Evolutionary conservation across 1,284 basidiomycete genomes (phyloP).

Genomic region (Anthracocystis panici-leucophaei): DNA sequence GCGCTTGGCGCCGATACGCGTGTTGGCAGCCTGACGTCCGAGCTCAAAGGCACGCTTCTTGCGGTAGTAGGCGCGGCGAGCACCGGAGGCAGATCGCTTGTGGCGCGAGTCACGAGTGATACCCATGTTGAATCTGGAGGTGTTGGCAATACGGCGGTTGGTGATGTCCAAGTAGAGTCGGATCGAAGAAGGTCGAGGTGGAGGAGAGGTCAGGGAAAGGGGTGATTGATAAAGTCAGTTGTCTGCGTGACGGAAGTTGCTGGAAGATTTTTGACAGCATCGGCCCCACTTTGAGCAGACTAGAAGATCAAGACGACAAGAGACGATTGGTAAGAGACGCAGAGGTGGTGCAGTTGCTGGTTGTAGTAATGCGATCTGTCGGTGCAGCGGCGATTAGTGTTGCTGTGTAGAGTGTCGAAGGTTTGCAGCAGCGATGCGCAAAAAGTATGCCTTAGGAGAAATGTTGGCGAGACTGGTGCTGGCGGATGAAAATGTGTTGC

Average conservation of each 20-base stretch:
- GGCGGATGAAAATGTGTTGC: too few relatives aligned
- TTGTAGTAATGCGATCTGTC: background rate
- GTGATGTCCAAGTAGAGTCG: constrained; percentile 1
- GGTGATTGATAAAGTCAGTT: background rate
- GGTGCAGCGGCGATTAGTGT: background rate
- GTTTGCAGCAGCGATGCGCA: too few relatives aligned
- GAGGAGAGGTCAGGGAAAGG: background rate
- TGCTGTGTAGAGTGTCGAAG: background rate
- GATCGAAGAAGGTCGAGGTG: constrained; percentile 1
- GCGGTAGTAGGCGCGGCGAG: constrained; percentile 68
- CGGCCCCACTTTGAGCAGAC: background rate
- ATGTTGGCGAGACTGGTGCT: too few relatives aligned
- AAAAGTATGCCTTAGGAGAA: too few relatives aligned
- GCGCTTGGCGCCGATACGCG: constrained; percentile 68
- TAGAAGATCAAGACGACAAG: background rate
- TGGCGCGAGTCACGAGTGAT: constrained; percentile 70
- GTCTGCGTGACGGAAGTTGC: background rate
- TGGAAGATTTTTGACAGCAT: background rate
- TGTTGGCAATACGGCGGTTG: background rate
- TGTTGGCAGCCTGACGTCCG: constrained; percentile 69
- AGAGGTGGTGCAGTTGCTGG: background rate
- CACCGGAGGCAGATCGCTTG: constrained; percentile 69
- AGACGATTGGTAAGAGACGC: background rate
- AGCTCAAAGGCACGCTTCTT: constrained; percentile 70
- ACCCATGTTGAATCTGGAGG: constrained; percentile 65